Evolutionary conservation across 257 asterid species (phyloP).

Genomic region (Thymus quinquecostatus): DNA sequence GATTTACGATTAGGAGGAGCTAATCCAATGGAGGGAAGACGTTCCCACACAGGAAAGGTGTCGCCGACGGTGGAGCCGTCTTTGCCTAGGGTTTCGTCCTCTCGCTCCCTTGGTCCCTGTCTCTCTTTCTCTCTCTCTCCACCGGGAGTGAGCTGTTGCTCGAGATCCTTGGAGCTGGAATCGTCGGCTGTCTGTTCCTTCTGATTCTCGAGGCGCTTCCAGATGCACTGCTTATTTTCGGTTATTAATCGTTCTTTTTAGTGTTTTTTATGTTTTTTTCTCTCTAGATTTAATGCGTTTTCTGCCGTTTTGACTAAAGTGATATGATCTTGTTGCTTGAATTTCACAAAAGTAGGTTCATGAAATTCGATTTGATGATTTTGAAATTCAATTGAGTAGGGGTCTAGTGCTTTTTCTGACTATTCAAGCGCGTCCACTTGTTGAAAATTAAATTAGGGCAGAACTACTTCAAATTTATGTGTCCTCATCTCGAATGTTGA

Average conservation of each 20-base stretch:
- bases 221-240: conserved; percentile 91
- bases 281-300: neutral
- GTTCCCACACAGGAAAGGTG: conserved; percentile 46
- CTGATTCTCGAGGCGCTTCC: conserved; percentile 97
- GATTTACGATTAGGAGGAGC: conserved; percentile 44
- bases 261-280: neutral
- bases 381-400: neutral
- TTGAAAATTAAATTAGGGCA: neutral
- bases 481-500: neutral
- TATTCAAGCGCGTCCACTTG: no score
- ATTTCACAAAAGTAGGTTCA: neutral
- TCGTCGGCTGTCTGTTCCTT: conserved; percentile 82
- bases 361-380: neutral
- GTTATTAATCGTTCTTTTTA: conserved; percentile 33
- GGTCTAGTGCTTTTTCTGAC: no score
- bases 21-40: conserved; percentile 55
- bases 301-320: neutral
- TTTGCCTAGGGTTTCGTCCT: conserved; percentile 58
- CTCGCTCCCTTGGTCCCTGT: no score
- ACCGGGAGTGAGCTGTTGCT: conserved; percentile 88
- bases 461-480: neutral
- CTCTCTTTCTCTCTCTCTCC: conserved; percentile 42
- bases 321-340: neutral
- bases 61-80: conserved; percentile 53
- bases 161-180: conserved; percentile 87